Evolutionary conservation across 345 rosid species (phyloP).

Genomic region (Dovyalis caffra): DNA sequence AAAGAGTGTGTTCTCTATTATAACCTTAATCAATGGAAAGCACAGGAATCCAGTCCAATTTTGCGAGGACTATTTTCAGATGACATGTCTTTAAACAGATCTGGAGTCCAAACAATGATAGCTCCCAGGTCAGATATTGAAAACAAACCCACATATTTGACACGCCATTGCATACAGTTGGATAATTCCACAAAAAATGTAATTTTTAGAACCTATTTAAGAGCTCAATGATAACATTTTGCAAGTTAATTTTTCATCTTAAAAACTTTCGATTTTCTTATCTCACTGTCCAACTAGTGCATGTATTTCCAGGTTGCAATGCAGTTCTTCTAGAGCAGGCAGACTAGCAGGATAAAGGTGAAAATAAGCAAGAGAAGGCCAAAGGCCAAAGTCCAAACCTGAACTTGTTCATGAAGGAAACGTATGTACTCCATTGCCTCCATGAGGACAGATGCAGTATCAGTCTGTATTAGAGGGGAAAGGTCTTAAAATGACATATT

Average conservation of each 20-base stretch:
- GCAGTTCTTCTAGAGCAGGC: background rate
- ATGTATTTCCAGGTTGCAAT: background rate
- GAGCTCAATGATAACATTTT: background rate
- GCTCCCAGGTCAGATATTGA: background rate
- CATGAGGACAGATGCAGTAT: conserved; percentile 90
- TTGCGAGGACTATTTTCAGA: background rate
- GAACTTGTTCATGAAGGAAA: conserved; percentile 95
- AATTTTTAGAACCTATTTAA: background rate
- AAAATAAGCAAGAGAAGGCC: conserved; percentile 23
- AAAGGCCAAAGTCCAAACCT: conserved; percentile 50
- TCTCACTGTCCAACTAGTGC: background rate
- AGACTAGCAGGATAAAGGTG: background rate
- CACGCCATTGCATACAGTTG: background rate
- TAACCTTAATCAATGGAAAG: background rate
- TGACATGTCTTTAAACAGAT: background rate
- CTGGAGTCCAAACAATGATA: background rate
- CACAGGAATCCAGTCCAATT: background rate
- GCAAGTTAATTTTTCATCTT: background rate
- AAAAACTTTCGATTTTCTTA: background rate
- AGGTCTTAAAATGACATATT: background rate
- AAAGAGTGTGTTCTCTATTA: background rate
- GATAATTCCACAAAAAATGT: background rate
- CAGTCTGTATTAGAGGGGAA: conserved; percentile 58
- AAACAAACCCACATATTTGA: background rate
- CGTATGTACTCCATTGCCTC: conserved; percentile 85